phyloP scores from a whole-genome alignment of 1,284 basidiomycete species.

The Heterobasidion irregulare region DNA sequence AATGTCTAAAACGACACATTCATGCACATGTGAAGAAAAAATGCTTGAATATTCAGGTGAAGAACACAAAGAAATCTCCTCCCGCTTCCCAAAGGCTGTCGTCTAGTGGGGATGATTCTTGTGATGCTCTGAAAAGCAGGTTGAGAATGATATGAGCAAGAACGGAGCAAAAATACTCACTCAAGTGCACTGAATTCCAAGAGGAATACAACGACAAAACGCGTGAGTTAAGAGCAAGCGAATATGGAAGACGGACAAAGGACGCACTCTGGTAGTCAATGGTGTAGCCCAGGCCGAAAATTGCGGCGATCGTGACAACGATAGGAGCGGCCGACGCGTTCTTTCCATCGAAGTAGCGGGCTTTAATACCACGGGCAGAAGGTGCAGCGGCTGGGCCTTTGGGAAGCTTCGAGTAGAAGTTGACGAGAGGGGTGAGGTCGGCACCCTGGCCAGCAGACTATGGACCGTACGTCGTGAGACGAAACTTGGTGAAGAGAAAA shows the following conservation, averaged over 20 bases:
- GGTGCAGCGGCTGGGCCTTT: slow-evolving; percentile 65
- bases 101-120: slow-evolving; percentile 77
- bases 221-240: neutral
- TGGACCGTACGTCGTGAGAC: neutral
- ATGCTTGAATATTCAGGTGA: too few species aligned
- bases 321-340: slow-evolving; percentile 78
- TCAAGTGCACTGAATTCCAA: slow-evolving; percentile 59
- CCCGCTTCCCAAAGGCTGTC: neutral
- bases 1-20: too few species aligned
- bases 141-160: slow-evolving; percentile 9
- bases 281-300: slow-evolving; percentile 84
- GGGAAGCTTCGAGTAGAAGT: slow-evolving; percentile 92
- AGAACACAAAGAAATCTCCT: too few species aligned
- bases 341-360: slow-evolving; percentile 73
- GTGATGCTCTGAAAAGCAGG: slow-evolving; percentile 62
- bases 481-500: neutral
- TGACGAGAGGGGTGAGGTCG: slow-evolving; percentile 78
- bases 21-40: too few species aligned
- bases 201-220: neutral
- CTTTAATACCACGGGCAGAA: slow-evolving; percentile 66
- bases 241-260: slow-evolving; percentile 5
- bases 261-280: slow-evolving; percentile 87
- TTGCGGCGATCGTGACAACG: slow-evolving; percentile 61
- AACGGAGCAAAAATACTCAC: slow-evolving; percentile 31
- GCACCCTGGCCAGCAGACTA: slow-evolving; percentile 74